A percentile compares a stretch with the other conserved stretches of the same genome.
These are phyloP conservation scores for Camelina laxa DNA, from an alignment of 345 rosid genomes.

Conservation along the genomic window DNA sequence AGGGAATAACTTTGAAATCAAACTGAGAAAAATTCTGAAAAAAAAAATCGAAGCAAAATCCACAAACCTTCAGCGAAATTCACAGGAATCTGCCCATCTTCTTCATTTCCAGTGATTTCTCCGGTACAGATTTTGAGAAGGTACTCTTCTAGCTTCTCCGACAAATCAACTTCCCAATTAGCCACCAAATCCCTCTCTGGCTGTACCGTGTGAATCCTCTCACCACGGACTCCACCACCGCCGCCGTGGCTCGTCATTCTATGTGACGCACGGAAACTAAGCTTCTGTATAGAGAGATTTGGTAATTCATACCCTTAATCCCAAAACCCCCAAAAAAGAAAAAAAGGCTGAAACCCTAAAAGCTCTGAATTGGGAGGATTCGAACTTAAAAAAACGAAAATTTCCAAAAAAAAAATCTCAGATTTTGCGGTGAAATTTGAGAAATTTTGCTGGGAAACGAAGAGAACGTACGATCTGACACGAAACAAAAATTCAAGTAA, in stretches of 20 bases:
- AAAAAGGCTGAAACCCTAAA: slow-evolving; percentile 37
- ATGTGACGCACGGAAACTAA: not conserved
- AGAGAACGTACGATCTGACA: slow-evolving; percentile 1
- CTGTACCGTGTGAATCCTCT: slow-evolving; percentile 65
- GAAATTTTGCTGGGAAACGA: not conserved
- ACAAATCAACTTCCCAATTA: slow-evolving; percentile 92
- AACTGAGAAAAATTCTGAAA: not conserved
- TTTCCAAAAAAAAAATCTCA: not conserved
- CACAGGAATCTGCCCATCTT: slow-evolving; percentile 50
- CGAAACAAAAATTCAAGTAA: not conserved
- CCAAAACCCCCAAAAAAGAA: not conserved
- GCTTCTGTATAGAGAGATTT: not conserved
- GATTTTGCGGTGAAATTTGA: not conserved
- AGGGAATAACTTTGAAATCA: not conserved
- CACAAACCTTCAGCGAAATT: slow-evolving; percentile 91
- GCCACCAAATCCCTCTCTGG: slow-evolving; percentile 90
- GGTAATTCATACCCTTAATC: slow-evolving; percentile 32
- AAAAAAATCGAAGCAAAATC: slow-evolving; percentile 1
- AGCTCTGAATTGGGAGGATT: slow-evolving; percentile 12
- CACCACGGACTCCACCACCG: slow-evolving; percentile 32
- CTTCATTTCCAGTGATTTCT: slow-evolving; percentile 61
- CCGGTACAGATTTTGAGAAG: slow-evolving; percentile 87
- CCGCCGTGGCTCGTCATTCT: slow-evolving; percentile 48
- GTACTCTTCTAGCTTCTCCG: slow-evolving; percentile 86
- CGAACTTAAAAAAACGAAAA: not conserved